Evolutionary conservation across 495 filamentous ascomycete genomes (phyloP), one percentile per base, ranked within the genome.

Genomic region (Glutinoglossum americanum): DNA sequence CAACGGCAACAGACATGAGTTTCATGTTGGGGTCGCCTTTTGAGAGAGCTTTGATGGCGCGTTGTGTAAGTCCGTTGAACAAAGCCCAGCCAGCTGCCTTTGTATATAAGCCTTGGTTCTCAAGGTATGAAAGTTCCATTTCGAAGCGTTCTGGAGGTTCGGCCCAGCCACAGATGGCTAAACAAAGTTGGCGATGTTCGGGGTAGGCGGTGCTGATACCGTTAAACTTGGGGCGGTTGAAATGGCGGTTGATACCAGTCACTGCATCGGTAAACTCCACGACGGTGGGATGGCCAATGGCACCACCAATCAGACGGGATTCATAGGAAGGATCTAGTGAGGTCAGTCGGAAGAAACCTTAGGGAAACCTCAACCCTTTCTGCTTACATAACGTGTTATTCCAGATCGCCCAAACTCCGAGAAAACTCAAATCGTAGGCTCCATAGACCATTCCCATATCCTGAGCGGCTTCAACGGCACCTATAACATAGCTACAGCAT

Each of bases 351-450:
- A 17, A 65, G 64, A 44, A 4, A 27, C n/a, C 47, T 11, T 25
- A 51, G 21, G 47, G 26, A 33, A 33, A 9, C 30, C 26, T 53
- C 11, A 13, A 3, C 49, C 1, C 26, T n/a, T 39, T 35, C 19
- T 28, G 60, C 73, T 51, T 65, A 82, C 85, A 81, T 54, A 88
- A 66, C 37, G 85, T 74, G 62, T 85, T 83, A 32, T 71, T 81
- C 89, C 89, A 96, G 17, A 95, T 77, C 39, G 76, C 77, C 56
- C 77, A 73, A 45, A 97, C 81, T 3, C 92, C 92, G 64, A 95
- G 67, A 66, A 87, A 98, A 63, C 82, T 88, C 44, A 95, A 66
- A 62, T 96, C 92, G 6, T 94, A 67, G 1, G 76, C 72, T 44
- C 80, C 74, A n/a, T 77, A 70, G 48, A 85, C 74, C 86, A 95